phyloP scores from a whole-genome alignment of 495 filamentous ascomycete species.

The Saxophila tyrrhenica region DNA sequence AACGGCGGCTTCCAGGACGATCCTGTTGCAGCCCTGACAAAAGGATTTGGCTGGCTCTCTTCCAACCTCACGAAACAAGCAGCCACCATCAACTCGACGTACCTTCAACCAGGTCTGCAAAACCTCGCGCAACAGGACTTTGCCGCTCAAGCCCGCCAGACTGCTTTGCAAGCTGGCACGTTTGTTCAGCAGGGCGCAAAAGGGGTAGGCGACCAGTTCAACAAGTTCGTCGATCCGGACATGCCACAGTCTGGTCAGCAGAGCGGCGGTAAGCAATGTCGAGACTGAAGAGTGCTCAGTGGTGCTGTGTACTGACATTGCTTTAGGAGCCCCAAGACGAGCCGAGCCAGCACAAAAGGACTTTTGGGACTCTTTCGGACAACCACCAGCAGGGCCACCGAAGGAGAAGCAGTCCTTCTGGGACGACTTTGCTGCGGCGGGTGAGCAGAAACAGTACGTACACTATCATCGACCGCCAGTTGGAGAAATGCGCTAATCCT shows the following conservation, averaged over 20 bases:
- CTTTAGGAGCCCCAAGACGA: not conserved
- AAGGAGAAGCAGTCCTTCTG: constrained; percentile 42
- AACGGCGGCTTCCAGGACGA: constrained; percentile 73
- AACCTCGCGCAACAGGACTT: constrained; percentile 62
- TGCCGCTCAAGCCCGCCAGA: constrained; percentile 63
- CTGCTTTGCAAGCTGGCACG: constrained; percentile 56
- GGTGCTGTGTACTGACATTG: not conserved
- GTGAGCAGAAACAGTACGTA: constrained; percentile 12
- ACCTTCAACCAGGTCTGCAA: constrained; percentile 81
- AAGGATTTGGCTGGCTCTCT: constrained; percentile 91
- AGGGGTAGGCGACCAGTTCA: constrained; percentile 64
- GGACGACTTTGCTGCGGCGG: constrained; percentile 51
- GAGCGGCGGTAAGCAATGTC: not conserved
- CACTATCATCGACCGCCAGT: no score
- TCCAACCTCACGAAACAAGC: constrained; percentile 75
- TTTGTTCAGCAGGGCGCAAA: constrained; percentile 53
- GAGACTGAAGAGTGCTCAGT: not conserved
- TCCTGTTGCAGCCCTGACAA: constrained; percentile 75
- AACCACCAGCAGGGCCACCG: constrained; percentile 23
- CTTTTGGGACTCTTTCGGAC: constrained; percentile 46
- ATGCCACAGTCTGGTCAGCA: constrained; percentile 20
- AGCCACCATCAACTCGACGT: constrained; percentile 77
- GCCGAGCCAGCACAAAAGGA: constrained; percentile 52
- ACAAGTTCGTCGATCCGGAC: constrained; percentile 66
- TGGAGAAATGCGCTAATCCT: no score